These are phyloP conservation scores for Komagataella ulmi DNA, from an alignment of 805 yeast species.

Conservation along the genomic window DNA sequence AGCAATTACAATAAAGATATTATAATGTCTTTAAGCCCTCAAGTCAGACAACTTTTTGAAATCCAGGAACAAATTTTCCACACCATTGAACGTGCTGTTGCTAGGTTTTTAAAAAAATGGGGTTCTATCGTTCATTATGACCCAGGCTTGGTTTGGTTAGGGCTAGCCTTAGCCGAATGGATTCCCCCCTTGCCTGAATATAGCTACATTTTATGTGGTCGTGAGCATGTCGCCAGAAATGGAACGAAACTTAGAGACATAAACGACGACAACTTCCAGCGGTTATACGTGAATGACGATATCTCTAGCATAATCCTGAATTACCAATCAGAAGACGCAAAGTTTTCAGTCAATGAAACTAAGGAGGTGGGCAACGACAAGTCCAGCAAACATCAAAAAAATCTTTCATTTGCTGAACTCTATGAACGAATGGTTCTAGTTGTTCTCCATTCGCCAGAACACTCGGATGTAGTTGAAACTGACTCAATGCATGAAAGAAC, in stretches of 20 bases:
- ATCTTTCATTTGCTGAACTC: slow-evolving; percentile 48
- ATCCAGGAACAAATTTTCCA: slow-evolving; percentile 41
- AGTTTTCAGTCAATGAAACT: background rate
- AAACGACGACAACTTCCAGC: slow-evolving; percentile 18
- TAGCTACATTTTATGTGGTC: slow-evolving; percentile 40
- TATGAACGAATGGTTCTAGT: slow-evolving; percentile 70
- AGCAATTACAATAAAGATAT: slow-evolving; percentile 4
- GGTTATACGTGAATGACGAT: slow-evolving; percentile 6
- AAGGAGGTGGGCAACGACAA: background rate
- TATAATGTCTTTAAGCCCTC: slow-evolving; percentile 10
- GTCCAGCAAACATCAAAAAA: slow-evolving; percentile 12
- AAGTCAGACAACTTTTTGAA: slow-evolving; percentile 20
- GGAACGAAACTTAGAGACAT: slow-evolving; percentile 21
- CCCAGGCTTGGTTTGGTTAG: slow-evolving; percentile 78
- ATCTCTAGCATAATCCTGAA: background rate
- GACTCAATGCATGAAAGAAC: background rate
- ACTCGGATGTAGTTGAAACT: background rate
- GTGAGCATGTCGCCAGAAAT: slow-evolving; percentile 27
- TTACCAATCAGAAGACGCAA: background rate
- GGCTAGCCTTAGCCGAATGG: slow-evolving; percentile 84
- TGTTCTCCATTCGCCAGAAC: slow-evolving; percentile 57
- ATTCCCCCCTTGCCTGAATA: slow-evolving; percentile 49
- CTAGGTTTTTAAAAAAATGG: slow-evolving; percentile 64
- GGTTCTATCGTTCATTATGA: slow-evolving; percentile 67
- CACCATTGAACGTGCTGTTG: slow-evolving; percentile 44